These are phyloP conservation scores for Aristolochia contorta DNA, from an alignment of 164 flowering plant species.

Conservation along the genomic window DNA sequence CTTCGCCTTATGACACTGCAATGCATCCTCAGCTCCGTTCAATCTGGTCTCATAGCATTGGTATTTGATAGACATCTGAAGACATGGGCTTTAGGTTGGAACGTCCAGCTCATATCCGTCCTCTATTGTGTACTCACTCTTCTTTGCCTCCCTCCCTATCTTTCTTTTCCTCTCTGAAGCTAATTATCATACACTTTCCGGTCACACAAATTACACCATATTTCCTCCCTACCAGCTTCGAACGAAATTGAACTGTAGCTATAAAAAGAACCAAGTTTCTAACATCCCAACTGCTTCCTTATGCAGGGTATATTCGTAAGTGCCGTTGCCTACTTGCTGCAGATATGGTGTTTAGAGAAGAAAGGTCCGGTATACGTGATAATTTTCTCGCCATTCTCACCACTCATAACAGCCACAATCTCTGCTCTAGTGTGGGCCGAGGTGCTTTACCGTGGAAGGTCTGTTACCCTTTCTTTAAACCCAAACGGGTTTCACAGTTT, in stretches of 20 bases:
- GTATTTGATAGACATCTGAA: conserved; percentile 17
- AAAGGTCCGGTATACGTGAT: conserved; percentile 31
- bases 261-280: not conserved
- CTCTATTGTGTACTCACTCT: conserved; percentile 18
- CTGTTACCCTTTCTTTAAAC: not conserved
- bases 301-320: conserved; percentile 28
- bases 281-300: not conserved
- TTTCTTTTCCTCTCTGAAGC: not conserved
- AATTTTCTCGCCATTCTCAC: conserved; percentile 21
- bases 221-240: not conserved
- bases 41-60: conserved; percentile 17
- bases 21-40: conserved; percentile 15
- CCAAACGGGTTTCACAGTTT: not conserved
- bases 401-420: conserved; percentile 18
- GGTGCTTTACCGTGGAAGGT: conserved; percentile 23
- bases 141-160: not conserved
- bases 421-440: conserved; percentile 21
- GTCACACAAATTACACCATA: too few relatives aligned
- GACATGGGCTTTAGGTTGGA: conserved; percentile 28
- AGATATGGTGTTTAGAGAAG: conserved; percentile 26
- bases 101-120: conserved; percentile 17
- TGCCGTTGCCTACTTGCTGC: conserved; percentile 21
- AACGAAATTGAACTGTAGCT: not conserved
- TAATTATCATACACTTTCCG: not conserved
- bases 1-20: conserved; percentile 20